A percentile compares a stretch with the other conserved stretches of the same genome.
Evolutionary conservation across 148 eudicot genomes (phyloP).

Genomic region (Fallopia convolvulus): DNA sequence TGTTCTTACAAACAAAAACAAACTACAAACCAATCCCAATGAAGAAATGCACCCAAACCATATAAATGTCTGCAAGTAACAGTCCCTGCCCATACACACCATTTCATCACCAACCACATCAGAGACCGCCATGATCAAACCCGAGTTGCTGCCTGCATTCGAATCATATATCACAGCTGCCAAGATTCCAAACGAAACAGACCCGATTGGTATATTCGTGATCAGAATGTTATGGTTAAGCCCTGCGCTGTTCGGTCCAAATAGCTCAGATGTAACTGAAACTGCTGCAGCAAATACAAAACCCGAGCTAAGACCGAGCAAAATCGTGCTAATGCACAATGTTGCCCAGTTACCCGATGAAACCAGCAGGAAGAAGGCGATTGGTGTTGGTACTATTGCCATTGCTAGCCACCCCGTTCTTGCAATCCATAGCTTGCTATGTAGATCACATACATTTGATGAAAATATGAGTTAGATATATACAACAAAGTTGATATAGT

Average conservation of each 20-base stretch:
- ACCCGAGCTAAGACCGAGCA: conserved; percentile 78
- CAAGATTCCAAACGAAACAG: conserved; percentile 59
- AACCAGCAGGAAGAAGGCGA: conserved; percentile 66
- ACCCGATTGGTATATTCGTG: conserved; percentile 83
- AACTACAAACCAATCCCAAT: conserved; percentile 48
- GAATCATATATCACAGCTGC: conserved; percentile 63
- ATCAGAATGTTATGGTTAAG: conserved; percentile 87
- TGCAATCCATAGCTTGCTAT: conserved; percentile 70
- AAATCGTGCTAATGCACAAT: conserved; percentile 47
- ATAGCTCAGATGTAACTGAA: conserved; percentile 78
- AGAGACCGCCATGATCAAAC: neutral
- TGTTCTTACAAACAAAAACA: conserved; percentile 65
- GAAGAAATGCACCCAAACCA: conserved; percentile 72
- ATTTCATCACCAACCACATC: conserved; percentile 21
- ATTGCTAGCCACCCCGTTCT: conserved; percentile 86
- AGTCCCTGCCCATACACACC: conserved; percentile 66
- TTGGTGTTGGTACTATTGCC: conserved; percentile 61
- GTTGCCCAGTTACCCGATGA: conserved; percentile 37
- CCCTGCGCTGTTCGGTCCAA: conserved; percentile 70
- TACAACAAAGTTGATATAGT: too few relatives aligned
- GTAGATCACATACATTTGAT: neutral
- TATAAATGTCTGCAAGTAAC: conserved; percentile 63
- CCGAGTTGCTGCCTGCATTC: conserved; percentile 18
- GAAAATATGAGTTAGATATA: neutral
- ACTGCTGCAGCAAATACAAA: conserved; percentile 88